phyloP scores from a whole-genome alignment of 2,329 filamentous ascomycete genomes.

The Hypoxylon sp. region DNA sequence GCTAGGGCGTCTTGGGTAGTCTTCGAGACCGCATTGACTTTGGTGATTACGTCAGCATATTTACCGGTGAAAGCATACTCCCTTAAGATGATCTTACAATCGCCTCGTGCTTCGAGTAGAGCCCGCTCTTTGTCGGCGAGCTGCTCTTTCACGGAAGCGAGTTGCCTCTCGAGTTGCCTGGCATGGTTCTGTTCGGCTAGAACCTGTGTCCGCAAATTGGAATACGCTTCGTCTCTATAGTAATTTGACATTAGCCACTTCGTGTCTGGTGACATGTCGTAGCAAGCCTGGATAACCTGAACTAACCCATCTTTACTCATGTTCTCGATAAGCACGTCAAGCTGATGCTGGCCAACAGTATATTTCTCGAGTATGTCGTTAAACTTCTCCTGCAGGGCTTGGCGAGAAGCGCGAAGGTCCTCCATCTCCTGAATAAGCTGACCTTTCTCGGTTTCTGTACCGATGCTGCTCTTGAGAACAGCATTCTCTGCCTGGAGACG shows the following conservation, averaged over 20 bases:
- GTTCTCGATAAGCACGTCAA: slow-evolving; percentile 67
- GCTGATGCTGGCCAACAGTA: slow-evolving; percentile 70
- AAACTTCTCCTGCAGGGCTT: slow-evolving; percentile 68
- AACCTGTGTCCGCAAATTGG: slow-evolving; percentile 66
- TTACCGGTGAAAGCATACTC: slow-evolving; percentile 41
- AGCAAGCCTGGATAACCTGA: slow-evolving; percentile 55
- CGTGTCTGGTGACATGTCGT: slow-evolving; percentile 51
- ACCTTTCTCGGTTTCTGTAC: slow-evolving; percentile 68
- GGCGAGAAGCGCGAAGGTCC: slow-evolving; percentile 64
- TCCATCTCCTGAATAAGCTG: slow-evolving; percentile 70
- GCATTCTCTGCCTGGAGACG: slow-evolving; percentile 74
- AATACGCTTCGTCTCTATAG: slow-evolving; percentile 68
- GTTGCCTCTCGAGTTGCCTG: slow-evolving; percentile 60
- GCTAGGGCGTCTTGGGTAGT: slow-evolving; percentile 69
- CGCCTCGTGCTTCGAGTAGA: slow-evolving; percentile 65
- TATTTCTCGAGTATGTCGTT: slow-evolving; percentile 72
- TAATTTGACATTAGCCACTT: slow-evolving; percentile 62
- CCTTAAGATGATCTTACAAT: slow-evolving; percentile 61
- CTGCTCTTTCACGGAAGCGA: slow-evolving; percentile 61
- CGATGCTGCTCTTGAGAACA: slow-evolving; percentile 68
- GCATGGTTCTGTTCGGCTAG: slow-evolving; percentile 64
- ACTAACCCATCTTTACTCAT: slow-evolving; percentile 71
- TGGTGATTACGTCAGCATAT: slow-evolving; percentile 49
- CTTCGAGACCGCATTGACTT: slow-evolving; percentile 68
- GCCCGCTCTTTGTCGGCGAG: slow-evolving; percentile 70